A percentile compares a stretch with the other conserved stretches of the same genome.
Evolutionary conservation across 768 basidiomycete genomes (phyloP).

Genomic region (Ramaria sp.): DNA sequence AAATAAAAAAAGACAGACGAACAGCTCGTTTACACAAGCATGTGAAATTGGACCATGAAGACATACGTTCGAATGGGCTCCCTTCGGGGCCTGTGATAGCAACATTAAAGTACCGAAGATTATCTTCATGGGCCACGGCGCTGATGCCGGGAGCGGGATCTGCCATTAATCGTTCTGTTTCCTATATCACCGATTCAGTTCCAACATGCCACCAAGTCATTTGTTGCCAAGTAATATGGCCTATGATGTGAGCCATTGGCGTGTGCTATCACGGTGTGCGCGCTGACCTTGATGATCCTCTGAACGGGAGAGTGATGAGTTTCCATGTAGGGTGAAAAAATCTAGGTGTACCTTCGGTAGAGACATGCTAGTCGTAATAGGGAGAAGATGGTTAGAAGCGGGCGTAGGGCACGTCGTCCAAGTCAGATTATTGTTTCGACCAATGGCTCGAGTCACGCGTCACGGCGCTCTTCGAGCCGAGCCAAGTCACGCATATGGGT

Average conservation of each 20-base stretch:
- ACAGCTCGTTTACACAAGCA: neutral
- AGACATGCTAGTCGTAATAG: neutral
- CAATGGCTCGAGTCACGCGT: too few relatives aligned
- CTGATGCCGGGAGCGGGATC: constrained; percentile 97
- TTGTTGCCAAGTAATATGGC: neutral
- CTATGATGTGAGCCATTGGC: neutral
- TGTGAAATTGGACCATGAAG: constrained; percentile 12
- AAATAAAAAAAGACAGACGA: neutral
- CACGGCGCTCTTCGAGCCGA: too few relatives aligned
- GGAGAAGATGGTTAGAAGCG: constrained; percentile 18
- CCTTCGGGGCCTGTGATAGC: constrained; percentile 91
- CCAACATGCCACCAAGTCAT: neutral
- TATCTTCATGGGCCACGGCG: constrained; percentile 94
- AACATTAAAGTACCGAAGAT: constrained; percentile 97
- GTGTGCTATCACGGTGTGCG: neutral
- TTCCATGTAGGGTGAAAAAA: neutral
- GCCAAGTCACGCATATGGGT: too few relatives aligned
- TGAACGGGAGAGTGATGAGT: neutral
- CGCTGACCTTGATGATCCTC: constrained; percentile 4
- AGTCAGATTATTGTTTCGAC: too few relatives aligned
- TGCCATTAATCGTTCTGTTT: constrained; percentile 92
- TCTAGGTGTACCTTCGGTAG: neutral
- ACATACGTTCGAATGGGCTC: constrained; percentile 82
- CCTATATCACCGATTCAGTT: constrained; percentile 35
- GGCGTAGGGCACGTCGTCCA: too few relatives aligned